Conservation (phyloP, 352 stramenopile genomes). For the Phytophthora idaei region DNA sequence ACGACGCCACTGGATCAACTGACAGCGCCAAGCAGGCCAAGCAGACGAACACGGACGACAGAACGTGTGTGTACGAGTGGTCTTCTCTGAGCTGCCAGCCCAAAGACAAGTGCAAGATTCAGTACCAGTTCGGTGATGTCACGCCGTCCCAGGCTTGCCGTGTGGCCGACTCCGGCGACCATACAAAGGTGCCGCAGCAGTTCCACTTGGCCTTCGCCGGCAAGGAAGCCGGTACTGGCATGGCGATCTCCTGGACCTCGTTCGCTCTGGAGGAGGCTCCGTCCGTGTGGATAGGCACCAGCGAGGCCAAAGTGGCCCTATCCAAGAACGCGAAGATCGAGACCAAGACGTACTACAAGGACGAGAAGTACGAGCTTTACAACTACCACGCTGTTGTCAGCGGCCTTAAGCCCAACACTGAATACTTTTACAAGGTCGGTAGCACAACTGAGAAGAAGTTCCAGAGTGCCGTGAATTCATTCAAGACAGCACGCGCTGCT, state of each 20-base stretch:
- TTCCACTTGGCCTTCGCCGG: constrained; percentile 57
- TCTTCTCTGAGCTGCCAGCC: constrained; percentile 34
- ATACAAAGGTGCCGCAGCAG: constrained; percentile 44
- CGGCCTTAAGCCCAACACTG: constrained; percentile 25
- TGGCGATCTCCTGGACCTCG: constrained; percentile 51
- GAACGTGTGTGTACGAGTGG: constrained; percentile 44
- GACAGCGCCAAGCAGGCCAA: neutral
- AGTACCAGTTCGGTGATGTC: constrained; percentile 52
- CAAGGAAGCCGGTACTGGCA: constrained; percentile 31
- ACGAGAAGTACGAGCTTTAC: constrained; percentile 49
- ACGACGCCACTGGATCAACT: constrained; percentile 25
- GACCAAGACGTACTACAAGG: constrained; percentile 46
- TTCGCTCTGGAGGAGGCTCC: constrained; percentile 33
- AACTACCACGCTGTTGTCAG: constrained; percentile 34
- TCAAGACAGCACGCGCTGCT: constrained; percentile 48
- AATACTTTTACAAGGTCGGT: constrained; percentile 43
- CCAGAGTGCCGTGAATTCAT: constrained; percentile 38
- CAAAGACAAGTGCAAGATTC: constrained; percentile 39
- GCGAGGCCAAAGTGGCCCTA: constrained; percentile 12
- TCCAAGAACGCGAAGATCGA: constrained; percentile 32
- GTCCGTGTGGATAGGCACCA: constrained; percentile 48
- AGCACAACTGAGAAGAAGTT: constrained; percentile 13
- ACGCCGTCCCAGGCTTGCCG: constrained; percentile 56
- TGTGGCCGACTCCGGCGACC: constrained; percentile 31
- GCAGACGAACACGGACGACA: constrained; percentile 34